Percentiles rank a stretch among this genome's conserved stretches.
Evolutionary conservation across 495 filamentous ascomycete species (phyloP).

Genomic region (Neurospora intermedia): DNA sequence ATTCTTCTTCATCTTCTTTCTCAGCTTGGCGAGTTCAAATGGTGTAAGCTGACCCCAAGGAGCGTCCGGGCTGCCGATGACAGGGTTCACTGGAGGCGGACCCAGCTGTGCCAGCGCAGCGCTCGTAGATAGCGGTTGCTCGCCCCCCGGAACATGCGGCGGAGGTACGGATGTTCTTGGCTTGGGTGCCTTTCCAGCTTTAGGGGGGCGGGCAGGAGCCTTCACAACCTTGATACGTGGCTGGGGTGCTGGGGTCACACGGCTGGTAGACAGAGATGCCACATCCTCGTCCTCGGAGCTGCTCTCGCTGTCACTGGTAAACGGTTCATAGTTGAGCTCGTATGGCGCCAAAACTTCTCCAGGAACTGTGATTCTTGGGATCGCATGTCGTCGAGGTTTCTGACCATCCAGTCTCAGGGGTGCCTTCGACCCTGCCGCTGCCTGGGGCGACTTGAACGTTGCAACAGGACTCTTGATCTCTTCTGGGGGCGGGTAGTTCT

Average conservation of each 20-base stretch:
- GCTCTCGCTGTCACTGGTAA: conserved; percentile 33
- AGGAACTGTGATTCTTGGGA: conserved; percentile 43
- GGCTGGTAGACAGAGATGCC: conserved; percentile 18
- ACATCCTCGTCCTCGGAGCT: conserved; percentile 30
- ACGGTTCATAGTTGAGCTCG: conserved; percentile 42
- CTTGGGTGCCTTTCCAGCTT: conserved; percentile 25
- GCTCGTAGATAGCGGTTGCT: conserved; percentile 58
- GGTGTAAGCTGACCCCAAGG: conserved; percentile 88
- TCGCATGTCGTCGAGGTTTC: conserved; percentile 28
- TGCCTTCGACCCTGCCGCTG: conserved; percentile 44
- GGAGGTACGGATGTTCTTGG: conserved; percentile 35
- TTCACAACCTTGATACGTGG: conserved; percentile 34
- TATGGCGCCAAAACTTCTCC: conserved; percentile 49
- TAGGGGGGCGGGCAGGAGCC: conserved; percentile 18
- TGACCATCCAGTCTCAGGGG: conserved; percentile 52
- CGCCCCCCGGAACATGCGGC: conserved; percentile 42
- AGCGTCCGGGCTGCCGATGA: conserved; percentile 60
- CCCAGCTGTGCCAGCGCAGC: conserved; percentile 65
- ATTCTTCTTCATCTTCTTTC: conserved; percentile 99
- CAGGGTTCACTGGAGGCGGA: conserved; percentile 68
- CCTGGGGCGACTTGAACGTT: conserved; percentile 40
- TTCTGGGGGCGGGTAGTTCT: conserved; percentile 37
- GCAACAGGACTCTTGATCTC: conserved; percentile 43
- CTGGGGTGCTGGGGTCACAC: conserved; percentile 22
- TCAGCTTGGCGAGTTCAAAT: conserved; percentile 80